phyloP scores from a whole-genome alignment of 495 filamentous ascomycete species.

The Hypoxylon perforatum region DNA sequence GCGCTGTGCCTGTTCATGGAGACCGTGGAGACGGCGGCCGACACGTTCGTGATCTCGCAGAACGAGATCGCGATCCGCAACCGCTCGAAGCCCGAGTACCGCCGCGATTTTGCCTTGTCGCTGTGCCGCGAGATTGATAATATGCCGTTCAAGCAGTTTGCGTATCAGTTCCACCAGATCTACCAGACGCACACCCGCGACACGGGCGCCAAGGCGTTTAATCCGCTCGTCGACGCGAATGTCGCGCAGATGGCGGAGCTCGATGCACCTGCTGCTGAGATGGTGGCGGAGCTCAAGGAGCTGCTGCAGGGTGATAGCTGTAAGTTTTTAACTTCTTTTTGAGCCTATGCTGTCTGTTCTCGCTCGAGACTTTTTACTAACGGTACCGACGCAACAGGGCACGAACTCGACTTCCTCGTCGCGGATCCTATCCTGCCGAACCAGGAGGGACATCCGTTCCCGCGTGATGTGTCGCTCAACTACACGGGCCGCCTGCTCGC shows the following conservation, averaged over 20 bases:
- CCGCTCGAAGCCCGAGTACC: conserved; percentile 43
- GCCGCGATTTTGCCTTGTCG: conserved; percentile 52
- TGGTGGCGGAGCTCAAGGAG: conserved; percentile 55
- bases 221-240: conserved; percentile 54
- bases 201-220: conserved; percentile 54
- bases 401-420: conserved; percentile 59
- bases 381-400: conserved; percentile 42
- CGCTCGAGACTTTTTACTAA: conserved; percentile 29
- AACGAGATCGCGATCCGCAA: conserved; percentile 56
- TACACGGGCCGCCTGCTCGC: conserved; percentile 61
- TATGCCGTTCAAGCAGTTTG: conserved; percentile 63
- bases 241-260: conserved; percentile 50
- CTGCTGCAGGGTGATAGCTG: conserved; percentile 53
- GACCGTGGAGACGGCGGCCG: conserved; percentile 59
- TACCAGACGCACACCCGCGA: conserved; percentile 62
- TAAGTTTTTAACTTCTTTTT: conserved; percentile 39
- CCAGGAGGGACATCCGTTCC: conserved; percentile 54
- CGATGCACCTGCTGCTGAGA: conserved; percentile 51
- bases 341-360: conserved; percentile 7
- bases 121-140: conserved; percentile 60
- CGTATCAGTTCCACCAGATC: conserved; percentile 64
- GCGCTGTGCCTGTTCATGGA: conserved; percentile 65
- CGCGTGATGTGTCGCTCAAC: conserved; percentile 56
- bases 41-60: conserved; percentile 60
- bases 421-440: conserved; percentile 57